Evolutionary conservation across 352 stramenopile genomes (phyloP).

Genomic region (Pythium phragmiticola): DNA sequence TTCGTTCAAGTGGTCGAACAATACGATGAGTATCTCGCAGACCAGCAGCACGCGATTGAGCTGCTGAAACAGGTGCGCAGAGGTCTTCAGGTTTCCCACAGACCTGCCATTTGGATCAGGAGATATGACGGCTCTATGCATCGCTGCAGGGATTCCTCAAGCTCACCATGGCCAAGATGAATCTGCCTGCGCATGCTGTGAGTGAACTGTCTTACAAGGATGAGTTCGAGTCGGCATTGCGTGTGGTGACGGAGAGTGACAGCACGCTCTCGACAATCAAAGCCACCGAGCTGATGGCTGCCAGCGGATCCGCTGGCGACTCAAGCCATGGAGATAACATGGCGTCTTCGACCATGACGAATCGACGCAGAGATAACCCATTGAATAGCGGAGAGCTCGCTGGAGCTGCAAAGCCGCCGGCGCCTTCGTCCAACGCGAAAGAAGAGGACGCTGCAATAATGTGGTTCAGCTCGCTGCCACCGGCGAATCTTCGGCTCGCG

Average conservation of each 20-base stretch:
- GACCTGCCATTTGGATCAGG: too few relatives aligned
- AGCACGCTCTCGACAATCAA: slow-evolving; percentile 15
- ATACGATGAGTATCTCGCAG: slow-evolving; percentile 49
- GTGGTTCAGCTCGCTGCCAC: slow-evolving; percentile 77
- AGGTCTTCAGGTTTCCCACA: too few relatives aligned
- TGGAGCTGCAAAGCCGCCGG: not conserved
- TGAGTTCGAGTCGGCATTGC: slow-evolving; percentile 44
- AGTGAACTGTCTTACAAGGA: slow-evolving; percentile 67
- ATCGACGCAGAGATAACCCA: not conserved
- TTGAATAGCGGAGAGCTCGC: not conserved
- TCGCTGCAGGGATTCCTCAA: slow-evolving; percentile 58
- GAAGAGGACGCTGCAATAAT: slow-evolving; percentile 40
- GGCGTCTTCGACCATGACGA: not conserved
- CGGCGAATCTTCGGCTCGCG: slow-evolving; percentile 55
- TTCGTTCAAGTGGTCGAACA: slow-evolving; percentile 43
- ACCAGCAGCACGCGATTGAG: slow-evolving; percentile 44
- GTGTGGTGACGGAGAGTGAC: slow-evolving; percentile 20
- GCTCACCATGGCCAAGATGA: slow-evolving; percentile 56
- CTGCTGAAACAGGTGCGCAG: slow-evolving; percentile 54
- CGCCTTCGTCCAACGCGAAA: not conserved
- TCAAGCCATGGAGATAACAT: not conserved
- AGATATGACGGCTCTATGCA: too few relatives aligned
- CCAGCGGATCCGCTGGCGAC: not conserved
- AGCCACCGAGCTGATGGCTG: not conserved
- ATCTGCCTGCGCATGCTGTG: slow-evolving; percentile 46